Conservation (phyloP, 129 eudicot species). For the Helianthus tuberosus region DNA sequence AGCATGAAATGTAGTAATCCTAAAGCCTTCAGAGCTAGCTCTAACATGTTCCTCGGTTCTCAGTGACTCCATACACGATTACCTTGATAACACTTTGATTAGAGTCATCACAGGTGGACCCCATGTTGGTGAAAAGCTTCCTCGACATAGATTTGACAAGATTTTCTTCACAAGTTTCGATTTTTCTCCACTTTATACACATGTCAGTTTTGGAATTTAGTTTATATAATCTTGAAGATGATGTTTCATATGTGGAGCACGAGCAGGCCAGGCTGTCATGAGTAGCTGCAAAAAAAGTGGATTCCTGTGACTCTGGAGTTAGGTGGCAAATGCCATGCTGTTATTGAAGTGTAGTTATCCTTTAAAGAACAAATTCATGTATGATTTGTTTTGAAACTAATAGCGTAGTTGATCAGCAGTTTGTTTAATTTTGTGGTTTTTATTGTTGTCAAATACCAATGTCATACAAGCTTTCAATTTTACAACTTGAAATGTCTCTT, state of each 20-base stretch:
- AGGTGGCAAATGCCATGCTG: constrained; percentile 89
- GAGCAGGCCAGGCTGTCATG: constrained; percentile 67
- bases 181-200: not conserved
- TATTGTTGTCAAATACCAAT: too few relatives aligned
- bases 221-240: not conserved
- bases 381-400: too few relatives aligned
- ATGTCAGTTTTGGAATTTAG: too few relatives aligned
- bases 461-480: too few relatives aligned
- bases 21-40: constrained; percentile 89
- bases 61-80: constrained; percentile 40
- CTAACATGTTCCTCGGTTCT: constrained; percentile 64
- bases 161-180: constrained; percentile 72
- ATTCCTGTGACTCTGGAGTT: constrained; percentile 83
- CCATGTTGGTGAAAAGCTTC: constrained; percentile 48
- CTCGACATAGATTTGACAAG: constrained; percentile 77
- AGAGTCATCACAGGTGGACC: constrained; percentile 73
- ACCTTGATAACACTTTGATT: constrained; percentile 62
- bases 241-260: constrained; percentile 51
- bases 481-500: too few relatives aligned
- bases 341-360: too few relatives aligned
- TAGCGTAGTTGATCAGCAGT: too few relatives aligned
- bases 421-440: too few relatives aligned
- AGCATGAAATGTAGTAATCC: constrained; percentile 61
- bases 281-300: constrained; percentile 72
- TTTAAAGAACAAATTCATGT: too few relatives aligned